These are phyloP conservation scores for Glaciozyma martinii DNA, from an alignment of 768 basidiomycete genomes.

Conservation along the genomic window DNA sequence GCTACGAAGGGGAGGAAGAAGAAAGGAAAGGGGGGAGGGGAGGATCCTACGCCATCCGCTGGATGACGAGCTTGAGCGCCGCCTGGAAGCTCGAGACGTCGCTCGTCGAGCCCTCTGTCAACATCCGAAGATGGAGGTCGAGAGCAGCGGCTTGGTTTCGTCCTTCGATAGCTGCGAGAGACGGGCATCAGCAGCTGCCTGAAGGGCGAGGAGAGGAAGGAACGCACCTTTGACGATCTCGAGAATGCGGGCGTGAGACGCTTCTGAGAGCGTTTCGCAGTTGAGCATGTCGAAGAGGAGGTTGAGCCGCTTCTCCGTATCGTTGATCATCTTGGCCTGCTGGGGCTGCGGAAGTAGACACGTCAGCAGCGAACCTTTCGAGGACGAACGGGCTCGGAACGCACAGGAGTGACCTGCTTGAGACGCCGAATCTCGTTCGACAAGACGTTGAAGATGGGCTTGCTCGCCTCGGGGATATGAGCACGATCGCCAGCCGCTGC, in stretches of 20 bases:
- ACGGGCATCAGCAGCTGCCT: background rate
- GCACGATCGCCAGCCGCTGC: constrained; percentile 79
- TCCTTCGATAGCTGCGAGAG: constrained; percentile 60
- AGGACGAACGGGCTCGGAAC: constrained; percentile 36
- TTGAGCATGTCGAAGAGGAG: constrained; percentile 85
- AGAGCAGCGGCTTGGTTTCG: constrained; percentile 69
- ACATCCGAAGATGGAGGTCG: constrained; percentile 72
- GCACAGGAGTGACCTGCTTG: constrained; percentile 66
- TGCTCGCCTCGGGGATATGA: constrained; percentile 70
- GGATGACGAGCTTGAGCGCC: constrained; percentile 75
- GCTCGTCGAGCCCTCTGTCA: constrained; percentile 63
- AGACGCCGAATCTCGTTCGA: constrained; percentile 55
- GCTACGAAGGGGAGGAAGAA: no score
- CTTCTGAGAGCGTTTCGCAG: constrained; percentile 65
- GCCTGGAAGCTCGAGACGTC: constrained; percentile 84
- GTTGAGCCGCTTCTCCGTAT: constrained; percentile 76
- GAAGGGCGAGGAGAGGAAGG: background rate
- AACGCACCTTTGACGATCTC: constrained; percentile 62
- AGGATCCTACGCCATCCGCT: constrained; percentile 10
- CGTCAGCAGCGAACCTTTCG: background rate
- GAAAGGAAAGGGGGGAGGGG: no score
- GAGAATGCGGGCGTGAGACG: constrained; percentile 61
- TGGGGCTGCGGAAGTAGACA: constrained; percentile 49
- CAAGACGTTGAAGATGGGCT: constrained; percentile 60
- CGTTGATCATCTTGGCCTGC: constrained; percentile 75